Base-by-base conservation (phyloP, 495 filamentous ascomycete genomes). In the Xylaria nigripes region DNA sequence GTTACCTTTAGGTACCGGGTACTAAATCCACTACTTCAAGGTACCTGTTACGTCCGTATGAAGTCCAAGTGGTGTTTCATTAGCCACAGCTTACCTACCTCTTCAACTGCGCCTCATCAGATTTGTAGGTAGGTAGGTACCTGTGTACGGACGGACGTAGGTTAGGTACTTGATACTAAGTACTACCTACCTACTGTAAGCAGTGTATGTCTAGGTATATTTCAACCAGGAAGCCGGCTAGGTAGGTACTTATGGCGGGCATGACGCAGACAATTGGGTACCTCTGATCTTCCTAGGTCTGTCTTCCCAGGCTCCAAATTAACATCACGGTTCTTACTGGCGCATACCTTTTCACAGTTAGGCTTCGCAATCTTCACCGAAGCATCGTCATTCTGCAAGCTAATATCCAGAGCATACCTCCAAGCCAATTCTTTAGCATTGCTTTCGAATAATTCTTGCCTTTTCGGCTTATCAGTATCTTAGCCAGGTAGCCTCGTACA, bases 231-330 rank as follows among this genome's bases (percentile, higher is more conserved):
- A 18, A 15, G 12, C 23, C 13, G 22, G 38, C 36, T 29, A 52
- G 6, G 29, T n/a, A 51, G 25, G 51, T 45, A 59, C 44, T n/a
- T 51, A 49, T 36, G 32, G 8, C n/a, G 24, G 27, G 22, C 34
- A 50, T 50, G 48, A 50, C 48, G 48, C 36, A 27, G 50, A 24
- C 40, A 53, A 46, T 40, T 53, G 23, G 51, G 51, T 53, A 40
- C 51, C 43, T 53, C 42, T 36, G 13, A 21, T 34, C 43, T 46
- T 32, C n/a, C 41, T 42, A 52, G 40, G 40, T 2, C 25, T 12
- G 32, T 12, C 27, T 25, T 46, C 51, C 51, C 19, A 48, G 45
- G 34, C 52, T 34, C 45, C 36, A 36, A 45, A 44, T 45, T 5
- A 44, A 50, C 53, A 55, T 49, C 53, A 55, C 30, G 45, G 29